A percentile compares a stretch with the other conserved stretches of the same genome.
Conservation (phyloP, 2,329 filamentous ascomycete species). For the Pyrenophora teres region DNA sequence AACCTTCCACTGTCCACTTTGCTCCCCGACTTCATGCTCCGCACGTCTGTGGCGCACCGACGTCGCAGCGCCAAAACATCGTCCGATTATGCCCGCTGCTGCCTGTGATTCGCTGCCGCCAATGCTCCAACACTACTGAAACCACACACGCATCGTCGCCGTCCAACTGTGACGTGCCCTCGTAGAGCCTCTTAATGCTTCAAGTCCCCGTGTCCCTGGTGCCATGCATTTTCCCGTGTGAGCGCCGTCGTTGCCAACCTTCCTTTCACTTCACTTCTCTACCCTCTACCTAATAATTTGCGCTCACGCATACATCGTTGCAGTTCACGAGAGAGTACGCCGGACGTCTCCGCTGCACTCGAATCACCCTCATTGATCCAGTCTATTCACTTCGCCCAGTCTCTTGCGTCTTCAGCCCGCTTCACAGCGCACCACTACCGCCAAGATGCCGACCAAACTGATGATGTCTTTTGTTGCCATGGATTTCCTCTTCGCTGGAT, state of each 20-base stretch:
- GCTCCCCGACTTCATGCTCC: slow-evolving; percentile 1
- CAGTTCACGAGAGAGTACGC: slow-evolving; percentile 43
- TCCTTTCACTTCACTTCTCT: slow-evolving; percentile 37
- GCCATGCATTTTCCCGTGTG: slow-evolving; percentile 32
- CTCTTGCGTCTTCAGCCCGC: slow-evolving; percentile 5
- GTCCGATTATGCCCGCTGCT: slow-evolving; percentile 24
- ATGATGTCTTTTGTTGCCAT: slow-evolving; percentile 57
- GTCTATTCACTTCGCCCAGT: slow-evolving; percentile 3
- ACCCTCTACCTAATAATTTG: slow-evolving; percentile 39
- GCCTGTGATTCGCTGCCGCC: slow-evolving; percentile 36
- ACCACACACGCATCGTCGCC: slow-evolving; percentile 38
- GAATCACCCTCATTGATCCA: slow-evolving; percentile 39
- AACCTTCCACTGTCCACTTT: not conserved
- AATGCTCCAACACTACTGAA: slow-evolving; percentile 43
- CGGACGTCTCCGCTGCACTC: slow-evolving; percentile 45
- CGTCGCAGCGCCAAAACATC: slow-evolving; percentile 35
- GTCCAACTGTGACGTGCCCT: slow-evolving; percentile 40
- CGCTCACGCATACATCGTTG: slow-evolving; percentile 32
- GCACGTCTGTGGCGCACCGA: slow-evolving; percentile 10
- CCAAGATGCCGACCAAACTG: slow-evolving; percentile 57
- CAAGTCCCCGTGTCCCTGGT: slow-evolving; percentile 26
- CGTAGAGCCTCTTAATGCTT: slow-evolving; percentile 43
- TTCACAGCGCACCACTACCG: slow-evolving; percentile 24
- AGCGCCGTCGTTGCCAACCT: slow-evolving; percentile 28
- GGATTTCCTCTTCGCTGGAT: slow-evolving; percentile 58